Base-by-base conservation (phyloP, 2,329 filamentous ascomycete species). In the Escovopsis sp. region DNA sequence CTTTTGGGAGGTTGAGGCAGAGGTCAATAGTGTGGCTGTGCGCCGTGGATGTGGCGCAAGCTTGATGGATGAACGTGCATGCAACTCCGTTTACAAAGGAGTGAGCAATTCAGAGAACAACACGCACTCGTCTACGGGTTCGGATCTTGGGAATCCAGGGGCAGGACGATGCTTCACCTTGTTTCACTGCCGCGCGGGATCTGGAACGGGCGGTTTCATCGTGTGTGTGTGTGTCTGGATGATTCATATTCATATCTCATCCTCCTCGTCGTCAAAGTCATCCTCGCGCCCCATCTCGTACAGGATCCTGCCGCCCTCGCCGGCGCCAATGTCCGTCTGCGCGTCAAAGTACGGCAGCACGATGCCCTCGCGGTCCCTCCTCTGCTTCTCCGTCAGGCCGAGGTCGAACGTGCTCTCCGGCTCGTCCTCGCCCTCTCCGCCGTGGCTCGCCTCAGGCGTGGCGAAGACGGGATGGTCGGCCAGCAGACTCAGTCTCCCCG, bases 211-310 rank as follows among this genome's bases (percentile, higher is more conserved):
- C 27, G 8, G 27, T 11, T 8, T 29, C 27, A 29, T 8, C 2
- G 11, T 29, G 7, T 29, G 4, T 29, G 4, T 29, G 27, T 4
- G 7, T 29, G 27, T n/a, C n/a, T n/a, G n/a, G n/a, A n/a, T n/a
- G n/a, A n/a, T 31, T 42, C 63, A 86, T 48, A 87, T 84, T 47
- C 63, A 88, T 50, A 89, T 87, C 63, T 95, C 88, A 63, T 95
- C 88, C 54, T 95, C 87, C 55, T 94, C 87, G 45, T 94, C 88
- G 51, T 94, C 88, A 63, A 95, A 96, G 58, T 96, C 87, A 61
- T 98, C 91, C 64, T 96, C 91, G 47, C 79, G 75, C 2, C 88
- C 89, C 84, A 96, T 94, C 52, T 96, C 89, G 58, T 98, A 98
- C 54, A 98, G 57, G 49, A 98, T 98, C 46, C 89, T 73, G 0